These are phyloP conservation scores for Clarireedia hainanense DNA, from an alignment of 2,329 filamentous ascomycete species.

Conservation along the genomic window DNA sequence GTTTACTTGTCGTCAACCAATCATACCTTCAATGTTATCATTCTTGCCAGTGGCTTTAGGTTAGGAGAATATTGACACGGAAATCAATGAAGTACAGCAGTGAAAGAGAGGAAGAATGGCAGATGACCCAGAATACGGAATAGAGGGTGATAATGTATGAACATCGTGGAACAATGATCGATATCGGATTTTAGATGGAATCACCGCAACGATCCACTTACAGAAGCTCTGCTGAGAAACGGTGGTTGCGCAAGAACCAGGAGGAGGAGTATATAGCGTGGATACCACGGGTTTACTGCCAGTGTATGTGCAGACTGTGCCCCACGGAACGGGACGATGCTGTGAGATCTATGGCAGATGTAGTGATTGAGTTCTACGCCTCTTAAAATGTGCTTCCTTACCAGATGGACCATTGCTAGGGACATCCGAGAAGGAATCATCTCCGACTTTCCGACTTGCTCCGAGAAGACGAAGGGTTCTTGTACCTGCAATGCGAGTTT, in stretches of 20 bases:
- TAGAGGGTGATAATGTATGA: not conserved
- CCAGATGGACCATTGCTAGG: not conserved
- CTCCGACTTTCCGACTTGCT: too few species aligned
- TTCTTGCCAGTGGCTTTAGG: too few species aligned
- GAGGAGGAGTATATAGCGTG: not conserved
- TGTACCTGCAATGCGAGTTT: too few species aligned
- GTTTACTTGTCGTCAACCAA: not conserved
- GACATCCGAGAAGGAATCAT: not conserved
- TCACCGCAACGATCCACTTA: slow-evolving; percentile 1
- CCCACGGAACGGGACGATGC: slow-evolving; percentile 7
- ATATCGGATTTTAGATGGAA: not conserved
- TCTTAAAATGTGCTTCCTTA: not conserved
- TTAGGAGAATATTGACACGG: too few species aligned
- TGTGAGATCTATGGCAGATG: slow-evolving; percentile 1
- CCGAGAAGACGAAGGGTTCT: too few species aligned
- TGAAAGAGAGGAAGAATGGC: too few species aligned
- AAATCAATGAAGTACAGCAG: too few species aligned
- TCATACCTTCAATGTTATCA: not conserved
- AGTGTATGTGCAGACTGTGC: slow-evolving; percentile 3
- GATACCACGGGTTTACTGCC: not conserved
- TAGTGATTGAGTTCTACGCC: not conserved
- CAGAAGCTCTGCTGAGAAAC: not conserved
- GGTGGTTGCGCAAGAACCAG: not conserved
- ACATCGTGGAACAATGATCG: not conserved
- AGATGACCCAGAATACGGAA: too few species aligned